Evolutionary conservation across 2,329 filamentous ascomycete genomes (phyloP).

Genomic region (Metarhizium robertsii): DNA sequence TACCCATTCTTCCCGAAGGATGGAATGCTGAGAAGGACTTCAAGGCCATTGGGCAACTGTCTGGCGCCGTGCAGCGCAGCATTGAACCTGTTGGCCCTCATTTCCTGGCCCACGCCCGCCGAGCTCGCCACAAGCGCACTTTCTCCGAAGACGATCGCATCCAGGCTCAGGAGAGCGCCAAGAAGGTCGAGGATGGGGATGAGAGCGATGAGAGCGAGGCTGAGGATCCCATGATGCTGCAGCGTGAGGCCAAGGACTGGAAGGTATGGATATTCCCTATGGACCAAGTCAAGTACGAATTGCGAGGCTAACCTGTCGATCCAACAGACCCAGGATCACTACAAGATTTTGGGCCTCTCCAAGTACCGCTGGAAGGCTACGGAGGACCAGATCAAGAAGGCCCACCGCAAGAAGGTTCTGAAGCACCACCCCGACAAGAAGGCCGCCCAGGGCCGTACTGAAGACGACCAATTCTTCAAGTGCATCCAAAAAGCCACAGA

Average conservation of each 20-base stretch:
- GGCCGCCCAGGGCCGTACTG: conserved; percentile 74
- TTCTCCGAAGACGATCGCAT: conserved; percentile 98
- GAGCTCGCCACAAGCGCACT: conserved; percentile 91
- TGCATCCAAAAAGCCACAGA: conserved; percentile 99
- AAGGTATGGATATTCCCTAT: conserved; percentile 53
- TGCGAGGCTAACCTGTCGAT: neutral
- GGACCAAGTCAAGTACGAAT: neutral
- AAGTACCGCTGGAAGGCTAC: conserved; percentile 90
- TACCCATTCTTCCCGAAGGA: conserved; percentile 68
- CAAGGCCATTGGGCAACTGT: conserved; percentile 71
- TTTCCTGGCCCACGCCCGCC: conserved; percentile 93
- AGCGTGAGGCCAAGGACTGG: conserved; percentile 97
- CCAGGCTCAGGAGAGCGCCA: conserved; percentile 87
- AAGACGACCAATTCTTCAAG: conserved; percentile 99
- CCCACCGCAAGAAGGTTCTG: conserved; percentile 98
- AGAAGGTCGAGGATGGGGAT: conserved; percentile 90
- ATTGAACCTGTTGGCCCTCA: conserved; percentile 95
- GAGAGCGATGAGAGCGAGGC: conserved; percentile 86
- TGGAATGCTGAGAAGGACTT: conserved; percentile 91
- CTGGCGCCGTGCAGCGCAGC: conserved; percentile 69
- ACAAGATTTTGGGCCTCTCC: conserved; percentile 86
- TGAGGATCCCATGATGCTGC: conserved; percentile 86
- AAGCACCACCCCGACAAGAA: conserved; percentile 99
- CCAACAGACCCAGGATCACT: conserved; percentile 81
- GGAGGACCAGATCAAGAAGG: conserved; percentile 97